Evolutionary conservation across 306 rosid genomes (phyloP), one percentile per base, ranked within the genome.

Genomic region (Begonia fuchsioides): DNA sequence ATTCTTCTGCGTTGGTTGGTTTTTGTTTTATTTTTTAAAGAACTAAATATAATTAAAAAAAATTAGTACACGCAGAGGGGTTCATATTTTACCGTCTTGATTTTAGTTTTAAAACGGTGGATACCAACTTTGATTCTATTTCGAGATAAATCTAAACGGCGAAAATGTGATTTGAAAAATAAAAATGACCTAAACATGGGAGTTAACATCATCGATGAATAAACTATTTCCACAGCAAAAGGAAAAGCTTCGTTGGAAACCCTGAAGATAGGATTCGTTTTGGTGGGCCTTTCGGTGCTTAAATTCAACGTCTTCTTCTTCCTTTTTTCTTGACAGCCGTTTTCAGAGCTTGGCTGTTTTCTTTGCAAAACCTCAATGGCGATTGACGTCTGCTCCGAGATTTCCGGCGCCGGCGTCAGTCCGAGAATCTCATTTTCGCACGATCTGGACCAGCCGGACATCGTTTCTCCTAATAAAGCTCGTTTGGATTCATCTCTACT

Each of bases 371-470:
- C 43, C 39, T 10, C 55, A 45, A 85, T 92, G 96, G 94, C 86
- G 9, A 68, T 82, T 9, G 86, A 79, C 53, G 73, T 86, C 1
- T 69, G 67, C 67, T 71, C 83, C 1, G 95, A 90, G 73, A 76
- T 65, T 60, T 67, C 78, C 13, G 79, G 67, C 51, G 13, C 78
- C 1, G 77, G 75, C 44, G 67, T 81, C 65, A 90, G 98, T 62
- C 94, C 98, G 12, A 70, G 95, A 43, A 77, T 90, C 73, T 90
- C 98, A 12, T 90, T 90, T 57, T 90, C 98, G 7, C 69, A 75
- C 38, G 98, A 90, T 82, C 79, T 90, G 10, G 76, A 73, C 49
- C 68, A 61, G 43, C 3, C 75, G 8, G 75, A 64, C 26, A 41
- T 46, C 15, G 35, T 49, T 13, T 45, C 61, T 1, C 51, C 52